phyloP scores from a whole-genome alignment of 371 early-diverging fungal genomes.

The Parasitella parasitica region DNA sequence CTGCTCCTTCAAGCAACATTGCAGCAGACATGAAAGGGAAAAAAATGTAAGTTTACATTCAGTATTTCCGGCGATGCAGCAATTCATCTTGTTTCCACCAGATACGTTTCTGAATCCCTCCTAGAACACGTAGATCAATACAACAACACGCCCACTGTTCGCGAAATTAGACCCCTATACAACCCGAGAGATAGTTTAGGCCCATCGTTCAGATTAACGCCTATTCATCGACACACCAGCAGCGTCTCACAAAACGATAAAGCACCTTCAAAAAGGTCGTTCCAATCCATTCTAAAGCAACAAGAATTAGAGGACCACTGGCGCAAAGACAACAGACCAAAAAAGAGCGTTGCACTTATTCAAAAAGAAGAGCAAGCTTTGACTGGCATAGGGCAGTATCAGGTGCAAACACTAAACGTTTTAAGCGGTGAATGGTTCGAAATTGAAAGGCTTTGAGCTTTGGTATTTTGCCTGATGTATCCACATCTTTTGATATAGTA shows the following conservation, averaged over 20 bases:
- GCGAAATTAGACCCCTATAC: constrained; percentile 6
- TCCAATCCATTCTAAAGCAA: constrained; percentile 44
- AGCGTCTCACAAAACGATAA: neutral
- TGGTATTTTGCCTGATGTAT: too few relatives aligned
- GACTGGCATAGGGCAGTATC: constrained; percentile 31
- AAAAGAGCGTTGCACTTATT: constrained; percentile 43
- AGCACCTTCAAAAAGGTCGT: constrained; percentile 17
- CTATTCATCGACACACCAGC: constrained; percentile 20
- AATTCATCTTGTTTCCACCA: neutral
- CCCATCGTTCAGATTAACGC: constrained; percentile 23
- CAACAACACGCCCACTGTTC: neutral
- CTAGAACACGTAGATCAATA: neutral
- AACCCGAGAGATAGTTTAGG: constrained; percentile 30
- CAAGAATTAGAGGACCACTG: constrained; percentile 39
- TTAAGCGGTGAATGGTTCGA: constrained; percentile 51
- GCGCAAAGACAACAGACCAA: constrained; percentile 33
- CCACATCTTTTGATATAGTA: too few relatives aligned
- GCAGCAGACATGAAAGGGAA: constrained; percentile 27
- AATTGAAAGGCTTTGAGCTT: constrained; percentile 7
- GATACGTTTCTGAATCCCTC: constrained; percentile 28
- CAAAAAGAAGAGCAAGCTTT: constrained; percentile 51
- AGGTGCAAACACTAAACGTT: constrained; percentile 41
- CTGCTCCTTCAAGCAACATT: neutral
- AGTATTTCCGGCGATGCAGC: neutral
- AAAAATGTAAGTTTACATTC: constrained; percentile 32